These are phyloP conservation scores for Starmerella riodocensis DNA, from an alignment of 805 yeast species.

Conservation along the genomic window DNA sequence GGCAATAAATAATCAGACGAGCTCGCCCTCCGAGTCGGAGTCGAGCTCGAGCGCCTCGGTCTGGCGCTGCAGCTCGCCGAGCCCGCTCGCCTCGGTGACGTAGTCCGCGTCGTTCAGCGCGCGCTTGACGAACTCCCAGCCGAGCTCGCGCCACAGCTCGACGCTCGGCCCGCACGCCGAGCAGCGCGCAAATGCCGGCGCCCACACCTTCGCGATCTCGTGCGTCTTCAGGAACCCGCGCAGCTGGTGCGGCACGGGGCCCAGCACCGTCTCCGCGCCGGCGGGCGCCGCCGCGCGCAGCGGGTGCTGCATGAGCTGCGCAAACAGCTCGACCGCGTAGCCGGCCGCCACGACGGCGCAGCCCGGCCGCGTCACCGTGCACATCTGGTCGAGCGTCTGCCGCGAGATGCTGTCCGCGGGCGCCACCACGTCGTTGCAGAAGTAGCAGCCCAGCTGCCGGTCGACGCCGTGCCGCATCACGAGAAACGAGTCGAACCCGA, in stretches of 20 bases:
- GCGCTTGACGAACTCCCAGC: constrained; percentile 69
- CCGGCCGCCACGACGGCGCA: constrained; percentile 81
- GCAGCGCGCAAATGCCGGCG: constrained; percentile 65
- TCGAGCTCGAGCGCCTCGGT: constrained; percentile 47
- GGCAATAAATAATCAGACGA: too few relatives aligned
- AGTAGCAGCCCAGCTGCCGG: constrained; percentile 72
- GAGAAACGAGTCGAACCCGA: constrained; percentile 85
- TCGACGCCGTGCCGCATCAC: constrained; percentile 83
- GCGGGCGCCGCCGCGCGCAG: constrained; percentile 35
- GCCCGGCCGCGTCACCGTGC: constrained; percentile 97
- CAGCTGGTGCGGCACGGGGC: constrained; percentile 76
- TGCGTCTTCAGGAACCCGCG: constrained; percentile 71
- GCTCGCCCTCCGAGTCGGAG: constrained; percentile 6
- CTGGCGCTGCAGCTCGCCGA: constrained; percentile 54
- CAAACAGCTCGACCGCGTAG: constrained; percentile 69
- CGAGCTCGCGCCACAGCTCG: constrained; percentile 36
- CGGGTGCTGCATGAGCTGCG: constrained; percentile 59
- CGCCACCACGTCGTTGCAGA: constrained; percentile 90
- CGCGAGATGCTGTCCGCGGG: constrained; percentile 81
- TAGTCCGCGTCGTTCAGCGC: constrained; percentile 57
- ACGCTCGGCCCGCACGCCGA: constrained; percentile 67
- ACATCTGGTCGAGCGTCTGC: constrained; percentile 91
- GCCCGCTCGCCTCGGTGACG: constrained; percentile 69
- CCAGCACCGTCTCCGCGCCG: constrained; percentile 37
- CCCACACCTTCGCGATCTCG: constrained; percentile 47